A percentile compares a stretch with the other conserved stretches of the same genome.
Evolutionary conservation across 768 basidiomycete genomes (phyloP).

Genomic region (Austroboletus eburneus): DNA sequence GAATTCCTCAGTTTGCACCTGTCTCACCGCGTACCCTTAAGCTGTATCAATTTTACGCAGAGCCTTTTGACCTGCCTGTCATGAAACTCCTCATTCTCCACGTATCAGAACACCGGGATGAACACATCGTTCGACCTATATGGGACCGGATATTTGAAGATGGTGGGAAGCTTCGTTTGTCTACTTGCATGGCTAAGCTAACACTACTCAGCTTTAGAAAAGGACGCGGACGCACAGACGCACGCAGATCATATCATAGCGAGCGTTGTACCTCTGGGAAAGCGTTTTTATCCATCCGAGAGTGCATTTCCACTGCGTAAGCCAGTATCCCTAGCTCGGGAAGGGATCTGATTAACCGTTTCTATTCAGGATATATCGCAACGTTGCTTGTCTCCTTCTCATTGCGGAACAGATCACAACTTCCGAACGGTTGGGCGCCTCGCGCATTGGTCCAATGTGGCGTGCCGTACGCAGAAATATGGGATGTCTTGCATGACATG

Average conservation of each 20-base stretch:
- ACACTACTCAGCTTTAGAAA: constrained; percentile 43
- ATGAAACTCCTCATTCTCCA: constrained; percentile 89
- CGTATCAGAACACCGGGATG: constrained; percentile 90
- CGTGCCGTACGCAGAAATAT: constrained; percentile 76
- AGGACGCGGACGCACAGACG: constrained; percentile 49
- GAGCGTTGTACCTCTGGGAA: constrained; percentile 67
- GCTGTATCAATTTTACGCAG: constrained; percentile 87
- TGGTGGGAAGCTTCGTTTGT: constrained; percentile 42
- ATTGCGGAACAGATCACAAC: constrained; percentile 50
- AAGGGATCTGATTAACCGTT: neutral
- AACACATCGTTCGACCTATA: constrained; percentile 72
- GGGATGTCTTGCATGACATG: constrained; percentile 82
- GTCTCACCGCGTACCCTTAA: constrained; percentile 30
- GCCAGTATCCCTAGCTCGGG: constrained; percentile 22
- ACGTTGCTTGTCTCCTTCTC: constrained; percentile 73
- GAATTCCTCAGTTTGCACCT: constrained; percentile 1
- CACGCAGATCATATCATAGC: constrained; percentile 61
- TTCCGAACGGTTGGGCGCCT: constrained; percentile 80
- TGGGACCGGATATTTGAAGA: constrained; percentile 88
- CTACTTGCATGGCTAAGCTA: neutral
- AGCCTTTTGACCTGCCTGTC: constrained; percentile 77
- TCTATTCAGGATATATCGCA: constrained; percentile 62
- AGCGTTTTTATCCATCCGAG: constrained; percentile 88
- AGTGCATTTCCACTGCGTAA: constrained; percentile 84
- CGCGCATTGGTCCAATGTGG: constrained; percentile 76